Evolutionary conservation across 2,329 filamentous ascomycete species (phyloP), one percentile per base, ranked within the genome.

Genomic region (Orbilia blumenaviensis): DNA sequence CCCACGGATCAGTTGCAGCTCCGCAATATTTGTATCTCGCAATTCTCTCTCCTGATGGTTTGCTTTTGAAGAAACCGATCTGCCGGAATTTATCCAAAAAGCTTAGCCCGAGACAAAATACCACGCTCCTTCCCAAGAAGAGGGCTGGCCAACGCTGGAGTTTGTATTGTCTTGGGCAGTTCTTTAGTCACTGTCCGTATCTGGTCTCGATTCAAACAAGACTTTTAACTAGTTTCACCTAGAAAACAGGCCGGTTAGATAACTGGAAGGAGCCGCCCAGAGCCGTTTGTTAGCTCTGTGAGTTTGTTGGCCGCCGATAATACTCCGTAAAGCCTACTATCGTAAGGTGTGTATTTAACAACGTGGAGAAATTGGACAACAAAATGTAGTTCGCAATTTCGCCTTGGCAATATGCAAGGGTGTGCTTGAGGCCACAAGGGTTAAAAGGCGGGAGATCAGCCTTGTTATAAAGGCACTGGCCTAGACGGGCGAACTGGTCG

Each of bases 331-430:
- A 42, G 48, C 67, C 67, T 72, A n/a, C n/a, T n/a, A 63, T 72
- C 46, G 38, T 46, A 58, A 54, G 34, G 12, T 36, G 58, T 72
- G 72, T 56, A 68, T 69, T 68, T 69, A 69, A 69, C 72, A 66
- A 60, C 72, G 64, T 76, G 72, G 64, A 68, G 58, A 67, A 76
- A 52, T 14, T 38, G 46, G 38, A 18, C 41, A 54, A 36, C 21
- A 21, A 56, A 68, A 64, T 36, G 72, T 69, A 38, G 72, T 76
- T 76, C 72, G 72, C 72, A 76, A 76, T 76, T 76, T 66, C 69
- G 72, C 42, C 72, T 76, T 76, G 72, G 72, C 72, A 38, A 21
- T 44, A 36, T 68, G 48, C 72, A 58, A 52, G 72, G 72, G 60
- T 64, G 72, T 38, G 25, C 36, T 42, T 32, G 60, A 32, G 21